Evolutionary conservation across 2,329 filamentous ascomycete genomes (phyloP), one percentile per base, ranked within the genome.

Genomic region (Cadophora sp.): DNA sequence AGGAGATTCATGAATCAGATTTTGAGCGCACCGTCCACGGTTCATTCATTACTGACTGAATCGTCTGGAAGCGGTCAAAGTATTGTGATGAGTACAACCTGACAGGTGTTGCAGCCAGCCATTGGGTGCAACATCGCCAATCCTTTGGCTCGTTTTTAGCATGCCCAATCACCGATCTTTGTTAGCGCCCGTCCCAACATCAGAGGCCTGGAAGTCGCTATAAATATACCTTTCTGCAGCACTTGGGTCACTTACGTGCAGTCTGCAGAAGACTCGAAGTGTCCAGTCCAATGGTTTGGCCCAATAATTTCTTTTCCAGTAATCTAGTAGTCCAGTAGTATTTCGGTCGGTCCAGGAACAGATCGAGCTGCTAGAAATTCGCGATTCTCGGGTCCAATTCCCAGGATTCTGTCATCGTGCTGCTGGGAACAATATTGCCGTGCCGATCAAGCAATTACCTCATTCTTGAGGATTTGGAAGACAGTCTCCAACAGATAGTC

Each of bases 151-250:
- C 55, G 31, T 26, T 24, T 26, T 59, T 59, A 59, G 31, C 55
- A 58, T 40, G 34, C 29, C 55, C 55, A 59, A 59, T 59, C 55
- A 59, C 31, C 55, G 22, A 59, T 1, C 31, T 59, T n/a, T n/a
- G n/a, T n/a, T 59, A 59, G 55, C 55, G 55, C 55, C 55, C 31
- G 55, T 24, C 19, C 31, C 31, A 43, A 59, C 55, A n/a, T 37
- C 14, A 37, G 55, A 59, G 55, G 31, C 31, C 29, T 59, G 55
- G 31, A 59, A 40, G n/a, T 40, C 55, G 55, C 55, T 59, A 59
- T 40, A 26, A 37, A 37, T 58, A 58, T 16, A 4, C 26, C 55
- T 43, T 40, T 59, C 19, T 16, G n/a, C 9, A 40, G 55, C 31
- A 43, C 7, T 37, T 37, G 16, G 29, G n/a, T 19, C 31, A 43